phyloP scores from a whole-genome alignment of 129 eudicot genomes.

The Arctium minus region DNA sequence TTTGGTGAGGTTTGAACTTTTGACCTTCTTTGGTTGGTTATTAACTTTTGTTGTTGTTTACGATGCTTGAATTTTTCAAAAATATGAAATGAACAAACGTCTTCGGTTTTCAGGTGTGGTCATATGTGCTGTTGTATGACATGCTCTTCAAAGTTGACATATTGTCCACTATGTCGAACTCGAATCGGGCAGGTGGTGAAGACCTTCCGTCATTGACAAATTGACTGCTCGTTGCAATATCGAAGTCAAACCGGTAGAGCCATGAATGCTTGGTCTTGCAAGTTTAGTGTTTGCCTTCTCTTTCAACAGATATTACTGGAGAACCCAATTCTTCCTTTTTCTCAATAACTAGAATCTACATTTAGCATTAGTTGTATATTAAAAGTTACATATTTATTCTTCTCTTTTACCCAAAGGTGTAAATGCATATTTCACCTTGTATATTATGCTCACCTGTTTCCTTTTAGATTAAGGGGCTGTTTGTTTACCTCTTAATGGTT shows the following conservation, averaged over 20 bases:
- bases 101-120: conserved; percentile 77
- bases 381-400: conserved; percentile 18
- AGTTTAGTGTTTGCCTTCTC: not conserved
- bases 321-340: not conserved
- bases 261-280: conserved; percentile 12
- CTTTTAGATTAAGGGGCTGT: not conserved
- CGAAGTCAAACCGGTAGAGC: not conserved
- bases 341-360: conserved; percentile 6
- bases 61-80: not conserved
- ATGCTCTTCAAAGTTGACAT: conserved; percentile 72
- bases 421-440: conserved; percentile 10
- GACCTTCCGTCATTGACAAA: conserved; percentile 73
- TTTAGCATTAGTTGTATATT: conserved; percentile 23
- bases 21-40: not conserved
- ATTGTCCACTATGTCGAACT: conserved; percentile 87
- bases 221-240: not conserved
- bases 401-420: conserved; percentile 17
- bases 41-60: not conserved
- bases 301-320: conserved; percentile 2
- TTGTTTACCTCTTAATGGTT: no score
- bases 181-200: conserved; percentile 71
- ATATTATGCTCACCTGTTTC: not conserved
- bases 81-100: not conserved
- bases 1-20: not conserved
- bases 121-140: conserved; percentile 92